phyloP scores from a whole-genome alignment of 306 rosid species.

The Prunus mira region DNA sequence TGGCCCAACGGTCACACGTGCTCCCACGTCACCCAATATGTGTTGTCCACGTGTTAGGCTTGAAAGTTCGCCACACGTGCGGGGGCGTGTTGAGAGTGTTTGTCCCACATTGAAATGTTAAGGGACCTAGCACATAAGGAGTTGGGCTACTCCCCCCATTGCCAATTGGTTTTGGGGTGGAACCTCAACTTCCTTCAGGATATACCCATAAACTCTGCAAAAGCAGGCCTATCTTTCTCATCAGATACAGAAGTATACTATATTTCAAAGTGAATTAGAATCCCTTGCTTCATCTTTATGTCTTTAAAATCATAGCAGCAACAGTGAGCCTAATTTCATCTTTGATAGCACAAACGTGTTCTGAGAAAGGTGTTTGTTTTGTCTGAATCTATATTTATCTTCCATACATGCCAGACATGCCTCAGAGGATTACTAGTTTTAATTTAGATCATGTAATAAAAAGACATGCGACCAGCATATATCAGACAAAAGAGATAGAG shows the following conservation, averaged over 20 bases:
- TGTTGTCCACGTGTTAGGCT: too few species aligned
- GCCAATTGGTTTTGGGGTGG: too few species aligned
- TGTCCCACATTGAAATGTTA: too few species aligned
- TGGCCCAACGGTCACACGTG: too few species aligned
- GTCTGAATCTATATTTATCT: background rate
- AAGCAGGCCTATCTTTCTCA: background rate
- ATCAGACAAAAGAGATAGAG: background rate
- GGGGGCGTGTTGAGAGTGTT: too few species aligned
- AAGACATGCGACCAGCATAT: background rate
- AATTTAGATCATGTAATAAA: background rate
- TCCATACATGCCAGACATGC: background rate
- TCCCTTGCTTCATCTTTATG: background rate
- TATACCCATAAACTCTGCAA: background rate
- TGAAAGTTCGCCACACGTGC: too few species aligned
- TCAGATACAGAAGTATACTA: background rate
- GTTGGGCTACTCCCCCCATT: too few species aligned
- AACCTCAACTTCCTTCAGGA: too few species aligned
- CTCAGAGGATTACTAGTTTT: background rate
- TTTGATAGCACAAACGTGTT: background rate
- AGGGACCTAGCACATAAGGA: too few species aligned
- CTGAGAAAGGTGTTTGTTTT: background rate
- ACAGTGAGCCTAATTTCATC: constrained; percentile 2
- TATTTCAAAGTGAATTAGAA: background rate
- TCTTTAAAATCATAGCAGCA: background rate
- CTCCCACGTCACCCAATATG: too few species aligned